These are phyloP conservation scores for Penstemon eatonii DNA, from an alignment of 257 asterid genomes.

Conservation along the genomic window DNA sequence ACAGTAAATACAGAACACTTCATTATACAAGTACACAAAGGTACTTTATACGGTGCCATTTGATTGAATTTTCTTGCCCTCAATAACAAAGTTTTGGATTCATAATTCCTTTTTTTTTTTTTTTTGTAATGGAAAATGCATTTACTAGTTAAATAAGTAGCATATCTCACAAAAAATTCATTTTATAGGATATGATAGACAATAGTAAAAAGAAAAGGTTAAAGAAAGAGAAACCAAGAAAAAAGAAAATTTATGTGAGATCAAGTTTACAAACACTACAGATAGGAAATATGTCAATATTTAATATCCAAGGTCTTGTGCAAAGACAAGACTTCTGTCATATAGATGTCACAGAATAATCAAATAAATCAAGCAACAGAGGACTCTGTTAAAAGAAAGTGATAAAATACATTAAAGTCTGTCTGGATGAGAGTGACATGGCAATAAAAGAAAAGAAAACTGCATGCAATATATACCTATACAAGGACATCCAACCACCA, in stretches of 20 bases:
- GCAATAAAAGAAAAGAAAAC: not conserved
- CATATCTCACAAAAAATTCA: conserved; percentile 9
- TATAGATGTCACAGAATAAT: conserved; percentile 1
- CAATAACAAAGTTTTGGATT: not conserved
- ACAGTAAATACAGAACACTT: conserved; percentile 11
- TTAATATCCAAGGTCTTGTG: conserved; percentile 6
- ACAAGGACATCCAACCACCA: conserved; percentile 81
- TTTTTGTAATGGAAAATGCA: not conserved
- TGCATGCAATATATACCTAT: conserved; percentile 45
- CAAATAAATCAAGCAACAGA: not conserved
- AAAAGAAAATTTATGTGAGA: not conserved
- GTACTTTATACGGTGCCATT: not conserved
- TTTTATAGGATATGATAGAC: not conserved
- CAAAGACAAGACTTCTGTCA: not conserved
- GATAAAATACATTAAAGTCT: not conserved
- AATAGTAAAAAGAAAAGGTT: not conserved
- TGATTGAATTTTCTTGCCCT: not conserved
- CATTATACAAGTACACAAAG: not conserved
- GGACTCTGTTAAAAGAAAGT: not conserved
- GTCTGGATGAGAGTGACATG: not conserved
- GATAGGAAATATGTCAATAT: not conserved
- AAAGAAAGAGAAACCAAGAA: not conserved
- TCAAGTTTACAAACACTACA: not conserved
- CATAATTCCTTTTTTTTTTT: not conserved
- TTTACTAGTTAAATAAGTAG: not conserved